These are phyloP conservation scores for Cytospora schulzeri DNA, from an alignment of 2,329 filamentous ascomycete genomes.

Conservation along the genomic window DNA sequence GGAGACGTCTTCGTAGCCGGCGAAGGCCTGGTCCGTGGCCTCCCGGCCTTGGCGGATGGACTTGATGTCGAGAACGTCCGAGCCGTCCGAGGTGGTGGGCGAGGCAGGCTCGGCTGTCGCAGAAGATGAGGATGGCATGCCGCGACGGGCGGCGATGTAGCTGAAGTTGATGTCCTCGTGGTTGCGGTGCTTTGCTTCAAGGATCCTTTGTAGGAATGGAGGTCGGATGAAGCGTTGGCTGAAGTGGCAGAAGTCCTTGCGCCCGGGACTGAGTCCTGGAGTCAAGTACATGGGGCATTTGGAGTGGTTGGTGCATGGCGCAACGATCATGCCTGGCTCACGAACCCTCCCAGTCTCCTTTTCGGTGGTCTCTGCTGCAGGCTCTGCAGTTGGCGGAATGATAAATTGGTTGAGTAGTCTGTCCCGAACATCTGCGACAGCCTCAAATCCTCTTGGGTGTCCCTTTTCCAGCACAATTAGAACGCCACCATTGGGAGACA, in stretches of 20 bases:
- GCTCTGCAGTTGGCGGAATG: slow-evolving; percentile 54
- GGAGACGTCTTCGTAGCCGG: slow-evolving; percentile 63
- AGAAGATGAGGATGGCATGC: slow-evolving; percentile 51
- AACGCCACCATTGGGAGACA: slow-evolving; percentile 82
- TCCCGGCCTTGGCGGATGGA: slow-evolving; percentile 49
- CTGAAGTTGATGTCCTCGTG: slow-evolving; percentile 91
- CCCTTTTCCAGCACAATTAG: slow-evolving; percentile 90
- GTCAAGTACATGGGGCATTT: slow-evolving; percentile 85
- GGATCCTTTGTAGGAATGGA: slow-evolving; percentile 74
- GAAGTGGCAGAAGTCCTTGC: slow-evolving; percentile 92
- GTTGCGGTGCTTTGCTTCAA: slow-evolving; percentile 70
- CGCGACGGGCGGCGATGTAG: slow-evolving; percentile 83
- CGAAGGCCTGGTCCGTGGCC: slow-evolving; percentile 68
- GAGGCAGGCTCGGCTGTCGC: slow-evolving; percentile 20
- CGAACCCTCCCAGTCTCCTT: slow-evolving; percentile 48
- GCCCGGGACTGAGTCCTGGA: slow-evolving; percentile 68
- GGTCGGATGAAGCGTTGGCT: slow-evolving; percentile 86
- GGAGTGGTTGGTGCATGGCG: slow-evolving; percentile 85
- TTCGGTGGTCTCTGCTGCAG: slow-evolving; percentile 43
- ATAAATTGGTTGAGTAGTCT: slow-evolving; percentile 78
- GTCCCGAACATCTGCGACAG: slow-evolving; percentile 80
- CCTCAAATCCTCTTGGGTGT: slow-evolving; percentile 87
- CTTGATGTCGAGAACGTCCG: slow-evolving; percentile 34
- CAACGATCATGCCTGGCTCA: slow-evolving; percentile 66
- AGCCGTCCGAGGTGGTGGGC: slow-evolving; percentile 43